A percentile compares a stretch with the other conserved stretches of the same genome.
phyloP scores from a whole-genome alignment of 305 asterid species.

The Fraxinus platypoda region DNA sequence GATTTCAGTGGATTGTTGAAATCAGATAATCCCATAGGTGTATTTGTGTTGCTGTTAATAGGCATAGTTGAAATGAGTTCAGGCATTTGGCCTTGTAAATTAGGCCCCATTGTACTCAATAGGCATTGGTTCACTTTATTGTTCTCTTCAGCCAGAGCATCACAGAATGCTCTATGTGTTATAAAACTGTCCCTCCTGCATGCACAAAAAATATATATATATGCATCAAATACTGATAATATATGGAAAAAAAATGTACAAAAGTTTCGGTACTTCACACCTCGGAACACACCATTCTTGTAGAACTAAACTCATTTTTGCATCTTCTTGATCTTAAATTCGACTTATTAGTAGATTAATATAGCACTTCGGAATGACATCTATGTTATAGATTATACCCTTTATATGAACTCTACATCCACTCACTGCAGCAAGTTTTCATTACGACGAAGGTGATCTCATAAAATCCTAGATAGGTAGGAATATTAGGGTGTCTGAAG shows the following conservation, averaged over 20 bases:
- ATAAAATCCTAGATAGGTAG: not conserved
- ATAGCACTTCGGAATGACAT: not conserved
- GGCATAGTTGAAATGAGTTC: conserved; percentile 52
- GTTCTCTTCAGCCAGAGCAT: conserved; percentile 83
- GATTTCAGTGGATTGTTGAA: conserved; percentile 63
- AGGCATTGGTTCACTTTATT: conserved; percentile 62
- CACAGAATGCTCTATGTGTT: conserved; percentile 91
- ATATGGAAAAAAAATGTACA: not conserved
- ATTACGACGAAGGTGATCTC: not conserved
- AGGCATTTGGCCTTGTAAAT: conserved; percentile 43
- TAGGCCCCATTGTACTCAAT: conserved; percentile 40
- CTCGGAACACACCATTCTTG: not conserved
- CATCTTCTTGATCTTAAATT: not conserved
- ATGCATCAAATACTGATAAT: not conserved
- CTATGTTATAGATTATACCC: not conserved
- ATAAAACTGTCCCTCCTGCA: conserved; percentile 91
- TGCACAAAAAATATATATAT: not conserved
- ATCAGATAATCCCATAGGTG: conserved; percentile 45
- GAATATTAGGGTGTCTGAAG: not conserved
- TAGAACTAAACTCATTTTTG: not conserved
- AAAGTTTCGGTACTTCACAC: not conserved
- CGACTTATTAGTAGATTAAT: not conserved
- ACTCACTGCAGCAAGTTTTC: not conserved
- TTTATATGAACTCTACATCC: not conserved
- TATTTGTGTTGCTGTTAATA: conserved; percentile 23